These are phyloP conservation scores for Rauvolfia tetraphylla DNA, from an alignment of 257 asterid genomes.

Conservation along the genomic window DNA sequence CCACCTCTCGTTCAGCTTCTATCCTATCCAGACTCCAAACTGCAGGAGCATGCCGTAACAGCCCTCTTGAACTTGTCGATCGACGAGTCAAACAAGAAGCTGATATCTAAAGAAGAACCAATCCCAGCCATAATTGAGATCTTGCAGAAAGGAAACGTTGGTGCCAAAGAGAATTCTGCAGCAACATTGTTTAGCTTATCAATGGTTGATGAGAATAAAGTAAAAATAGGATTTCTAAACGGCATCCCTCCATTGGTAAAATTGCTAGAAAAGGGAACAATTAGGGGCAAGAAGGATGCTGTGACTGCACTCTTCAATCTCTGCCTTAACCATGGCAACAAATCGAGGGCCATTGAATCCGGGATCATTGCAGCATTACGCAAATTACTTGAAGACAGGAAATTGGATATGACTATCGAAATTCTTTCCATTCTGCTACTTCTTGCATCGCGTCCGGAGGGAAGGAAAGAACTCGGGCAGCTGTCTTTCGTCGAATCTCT, in stretches of 20 bases:
- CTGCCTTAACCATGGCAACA: slow-evolving; percentile 55
- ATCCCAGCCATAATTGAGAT: slow-evolving; percentile 66
- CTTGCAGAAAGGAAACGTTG: slow-evolving; percentile 44
- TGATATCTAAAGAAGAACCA: slow-evolving; percentile 56
- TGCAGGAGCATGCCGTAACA: slow-evolving; percentile 84
- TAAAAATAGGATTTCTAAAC: slow-evolving; percentile 50
- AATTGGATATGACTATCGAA: slow-evolving; percentile 69
- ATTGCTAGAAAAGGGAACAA: slow-evolving; percentile 49
- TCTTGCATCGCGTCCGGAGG: slow-evolving; percentile 52
- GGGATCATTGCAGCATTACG: slow-evolving; percentile 56
- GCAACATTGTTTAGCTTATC: slow-evolving; percentile 87
- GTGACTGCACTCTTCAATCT: slow-evolving; percentile 75
- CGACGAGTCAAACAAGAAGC: slow-evolving; percentile 72
- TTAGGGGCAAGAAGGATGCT: slow-evolving; percentile 83
- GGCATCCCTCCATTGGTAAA: slow-evolving; percentile 74
- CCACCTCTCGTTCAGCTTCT: slow-evolving; percentile 57
- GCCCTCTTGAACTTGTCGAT: slow-evolving; percentile 78
- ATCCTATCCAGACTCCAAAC: slow-evolving; percentile 70
- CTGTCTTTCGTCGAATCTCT: slow-evolving; percentile 57
- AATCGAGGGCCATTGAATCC: slow-evolving; percentile 54
- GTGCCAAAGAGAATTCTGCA: slow-evolving; percentile 77
- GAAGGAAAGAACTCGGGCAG: slow-evolving; percentile 61
- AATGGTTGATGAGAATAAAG: slow-evolving; percentile 77
- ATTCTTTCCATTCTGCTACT: slow-evolving; percentile 52
- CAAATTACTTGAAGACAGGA: slow-evolving; percentile 40